Percentiles rank a stretch among this genome's conserved stretches.
These are phyloP conservation scores for Tetracladium setigerum DNA, from an alignment of 495 filamentous ascomycete species.

Conservation along the genomic window DNA sequence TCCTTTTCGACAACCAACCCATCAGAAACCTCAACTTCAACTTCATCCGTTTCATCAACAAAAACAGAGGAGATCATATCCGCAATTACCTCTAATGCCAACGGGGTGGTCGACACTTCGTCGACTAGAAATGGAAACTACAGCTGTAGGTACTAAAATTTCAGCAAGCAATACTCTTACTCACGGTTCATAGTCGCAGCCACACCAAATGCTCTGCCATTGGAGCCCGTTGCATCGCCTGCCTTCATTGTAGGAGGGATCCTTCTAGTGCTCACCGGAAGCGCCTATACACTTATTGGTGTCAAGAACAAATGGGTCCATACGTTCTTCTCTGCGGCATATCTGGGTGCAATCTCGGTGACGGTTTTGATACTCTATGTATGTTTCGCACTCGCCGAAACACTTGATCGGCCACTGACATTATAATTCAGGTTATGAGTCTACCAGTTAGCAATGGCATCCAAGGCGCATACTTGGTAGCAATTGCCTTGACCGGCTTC, in stretches of 20 bases:
- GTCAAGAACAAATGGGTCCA: conserved; percentile 81
- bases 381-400: no score
- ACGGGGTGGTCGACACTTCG: conserved; percentile 9
- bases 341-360: conserved; percentile 63
- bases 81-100: conserved; percentile 11
- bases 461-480: conserved; percentile 86
- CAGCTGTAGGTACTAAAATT: conserved; percentile 13
- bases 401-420: no score
- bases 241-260: conserved; percentile 72
- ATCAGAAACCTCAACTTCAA: conserved; percentile 1
- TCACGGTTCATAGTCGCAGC: conserved; percentile 27
- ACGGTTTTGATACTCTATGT: conserved; percentile 86
- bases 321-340: conserved; percentile 73
- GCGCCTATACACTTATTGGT: conserved; percentile 65
- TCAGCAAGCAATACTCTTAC: background rate
- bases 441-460: conserved; percentile 68
- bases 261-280: conserved; percentile 63
- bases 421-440: conserved; percentile 85
- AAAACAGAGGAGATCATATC: conserved; percentile 5
- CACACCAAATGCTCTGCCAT: conserved; percentile 49
- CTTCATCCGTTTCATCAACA: background rate
- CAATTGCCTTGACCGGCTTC: conserved; percentile 63
- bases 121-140: conserved; percentile 7
- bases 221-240: conserved; percentile 69
- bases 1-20: background rate